A percentile compares a stretch with the other conserved stretches of the same genome.
Evolutionary conservation across 352 stramenopile species (phyloP).

Genomic region (Phytophthora chlamydospora): DNA sequence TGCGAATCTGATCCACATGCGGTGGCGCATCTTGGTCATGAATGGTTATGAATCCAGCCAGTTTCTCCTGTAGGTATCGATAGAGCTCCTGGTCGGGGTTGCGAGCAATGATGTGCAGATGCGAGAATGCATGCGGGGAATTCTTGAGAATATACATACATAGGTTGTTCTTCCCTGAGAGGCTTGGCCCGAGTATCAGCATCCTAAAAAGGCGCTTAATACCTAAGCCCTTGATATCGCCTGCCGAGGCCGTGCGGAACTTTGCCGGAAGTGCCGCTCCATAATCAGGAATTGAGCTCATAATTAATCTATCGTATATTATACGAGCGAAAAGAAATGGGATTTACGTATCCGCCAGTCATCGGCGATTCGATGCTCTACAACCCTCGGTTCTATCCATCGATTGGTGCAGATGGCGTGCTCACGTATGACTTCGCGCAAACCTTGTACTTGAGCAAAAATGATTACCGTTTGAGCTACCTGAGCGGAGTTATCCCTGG

Average conservation of each 20-base stretch:
- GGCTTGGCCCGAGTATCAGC: neutral
- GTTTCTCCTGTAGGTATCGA: no score
- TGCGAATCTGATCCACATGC: neutral
- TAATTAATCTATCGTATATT: slow-evolving; percentile 4
- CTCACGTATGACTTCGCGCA: slow-evolving; percentile 1
- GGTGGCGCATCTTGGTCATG: neutral
- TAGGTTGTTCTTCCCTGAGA: neutral
- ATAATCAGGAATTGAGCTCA: slow-evolving; percentile 9
- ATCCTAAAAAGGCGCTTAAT: slow-evolving; percentile 3
- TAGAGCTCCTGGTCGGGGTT: no score
- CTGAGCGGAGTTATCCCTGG: neutral
- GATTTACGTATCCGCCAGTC: slow-evolving; percentile 11
- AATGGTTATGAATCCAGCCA: neutral
- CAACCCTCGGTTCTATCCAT: slow-evolving; percentile 13
- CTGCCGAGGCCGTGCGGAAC: neutral
- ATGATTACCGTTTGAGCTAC: slow-evolving; percentile 5
- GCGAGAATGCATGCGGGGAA: no score
- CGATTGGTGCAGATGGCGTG: neutral
- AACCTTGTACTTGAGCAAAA: neutral
- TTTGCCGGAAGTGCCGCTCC: slow-evolving; percentile 2
- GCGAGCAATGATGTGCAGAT: no score
- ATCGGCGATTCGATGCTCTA: slow-evolving; percentile 1
- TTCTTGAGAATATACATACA: slow-evolving; percentile 7
- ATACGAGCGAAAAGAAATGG: slow-evolving; percentile 14
- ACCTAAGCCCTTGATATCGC: slow-evolving; percentile 1